Evolutionary conservation across 192 early-diverging fungal genomes (phyloP), one percentile per base, ranked within the genome.

Genomic region (Coemansia pectinata): DNA sequence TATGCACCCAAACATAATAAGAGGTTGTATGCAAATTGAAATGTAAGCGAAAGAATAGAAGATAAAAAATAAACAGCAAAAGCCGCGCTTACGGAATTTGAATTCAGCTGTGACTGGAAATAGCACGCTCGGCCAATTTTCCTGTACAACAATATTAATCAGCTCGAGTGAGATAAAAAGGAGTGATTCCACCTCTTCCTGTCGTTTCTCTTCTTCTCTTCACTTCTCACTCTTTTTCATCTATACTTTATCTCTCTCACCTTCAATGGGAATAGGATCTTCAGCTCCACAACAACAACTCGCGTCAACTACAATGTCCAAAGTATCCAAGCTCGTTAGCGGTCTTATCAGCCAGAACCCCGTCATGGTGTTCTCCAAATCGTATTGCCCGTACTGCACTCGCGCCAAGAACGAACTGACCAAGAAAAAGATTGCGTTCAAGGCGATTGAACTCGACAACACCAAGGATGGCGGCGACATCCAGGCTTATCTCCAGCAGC

Each of bases 1-100:
- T 67, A 97, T 96, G 74, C 92, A 94, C 5, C 96, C 96, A 86
- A 96, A 96, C 95, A 96, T 95, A n/a, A 34, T 11, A 25, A 31
- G 31, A 38, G 5, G 21, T n/a, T 17, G 14, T 14, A 36, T 42
- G 38, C 23, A 21, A 67, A 23, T 21, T 23, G 17, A 57, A 48
- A 53, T 23, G n/a, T 15, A 38, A 38, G 48, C 39, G 44, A 34
- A 31, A 19, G 34, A 21, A 34, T 31, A 48, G 31, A 29, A 27
- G 4, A 11, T 21, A 21, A 11, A 45, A 34, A 4, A 2, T 19
- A 25, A n/a, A 27, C 27, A 27, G 27, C 27, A 47, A 39, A n/a
- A 23, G 25, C 23, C 10, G 53, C 5, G 39, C 23, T 33, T 29
- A 55, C 52, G 25, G 45, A 65, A 31, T 25, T 14, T 31, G 42